Percentiles rank a stretch among this genome's conserved stretches.
These are phyloP conservation scores for Debaryomyces castellii DNA, from an alignment of 805 yeast species.

Conservation along the genomic window DNA sequence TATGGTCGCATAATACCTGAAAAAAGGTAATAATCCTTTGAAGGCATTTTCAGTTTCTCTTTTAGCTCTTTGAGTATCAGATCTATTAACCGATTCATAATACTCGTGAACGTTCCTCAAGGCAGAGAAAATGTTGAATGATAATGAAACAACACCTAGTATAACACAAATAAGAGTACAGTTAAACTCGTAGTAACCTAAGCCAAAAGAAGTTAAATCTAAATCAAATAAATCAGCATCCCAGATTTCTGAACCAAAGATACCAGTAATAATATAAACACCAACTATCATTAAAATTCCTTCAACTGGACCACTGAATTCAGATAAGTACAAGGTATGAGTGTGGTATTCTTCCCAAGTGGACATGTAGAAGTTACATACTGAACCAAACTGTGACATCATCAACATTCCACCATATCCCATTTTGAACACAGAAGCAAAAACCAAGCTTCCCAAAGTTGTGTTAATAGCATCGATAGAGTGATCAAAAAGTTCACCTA, in stretches of 20 bases:
- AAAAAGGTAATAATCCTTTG: constrained; percentile 68
- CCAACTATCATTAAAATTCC: constrained; percentile 69
- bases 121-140: constrained; percentile 69
- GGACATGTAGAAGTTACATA: constrained; percentile 80
- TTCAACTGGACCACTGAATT: constrained; percentile 92
- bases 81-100: constrained; percentile 35
- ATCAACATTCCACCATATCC: constrained; percentile 66
- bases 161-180: constrained; percentile 45
- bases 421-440: constrained; percentile 72
- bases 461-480: constrained; percentile 76
- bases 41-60: constrained; percentile 42
- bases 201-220: constrained; percentile 36
- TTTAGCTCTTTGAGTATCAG: constrained; percentile 22
- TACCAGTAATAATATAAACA: constrained; percentile 61
- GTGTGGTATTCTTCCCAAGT: constrained; percentile 98
- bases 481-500: constrained; percentile 94
- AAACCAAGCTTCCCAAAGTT: constrained; percentile 71
- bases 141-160: constrained; percentile 53
- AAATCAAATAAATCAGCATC: constrained; percentile 39
- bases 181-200: constrained; percentile 30
- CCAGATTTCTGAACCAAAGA: constrained; percentile 73
- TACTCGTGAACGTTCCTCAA: constrained; percentile 55
- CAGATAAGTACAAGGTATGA: constrained; percentile 72
- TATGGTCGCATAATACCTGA: constrained; percentile 50
- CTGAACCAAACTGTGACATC: constrained; percentile 67